Percentiles rank a stretch among this genome's conserved stretches.
Conservation (phyloP, 1,284 basidiomycete species). For the Tilletia indica region DNA sequence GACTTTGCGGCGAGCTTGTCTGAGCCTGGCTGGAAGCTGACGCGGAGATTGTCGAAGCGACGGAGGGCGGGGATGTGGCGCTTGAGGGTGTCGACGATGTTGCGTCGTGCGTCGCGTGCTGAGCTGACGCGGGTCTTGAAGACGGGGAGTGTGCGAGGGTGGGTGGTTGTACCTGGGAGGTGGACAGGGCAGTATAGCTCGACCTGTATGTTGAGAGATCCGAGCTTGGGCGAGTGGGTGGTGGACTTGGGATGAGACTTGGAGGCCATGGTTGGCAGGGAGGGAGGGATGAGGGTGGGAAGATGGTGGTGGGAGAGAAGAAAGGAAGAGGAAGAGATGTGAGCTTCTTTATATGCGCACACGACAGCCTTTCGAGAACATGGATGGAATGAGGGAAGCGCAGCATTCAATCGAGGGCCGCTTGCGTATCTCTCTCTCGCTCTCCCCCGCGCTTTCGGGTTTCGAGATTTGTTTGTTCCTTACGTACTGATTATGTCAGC, state of each 20-base stretch:
- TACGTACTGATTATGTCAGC: too few relatives aligned
- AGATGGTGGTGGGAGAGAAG: too few relatives aligned
- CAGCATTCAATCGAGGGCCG: too few relatives aligned
- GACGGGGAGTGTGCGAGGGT: neutral
- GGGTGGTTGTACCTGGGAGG: neutral
- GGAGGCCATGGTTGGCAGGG: neutral
- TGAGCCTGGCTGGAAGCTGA: neutral
- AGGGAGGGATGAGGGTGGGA: too few relatives aligned
- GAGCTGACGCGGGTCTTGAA: slow-evolving; percentile 5
- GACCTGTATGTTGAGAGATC: neutral
- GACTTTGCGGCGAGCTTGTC: neutral
- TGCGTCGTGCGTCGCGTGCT: neutral
- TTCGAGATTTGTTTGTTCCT: too few relatives aligned
- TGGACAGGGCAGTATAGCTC: slow-evolving; percentile 4
- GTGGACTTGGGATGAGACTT: neutral
- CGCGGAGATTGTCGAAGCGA: neutral
- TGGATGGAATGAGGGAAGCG: too few relatives aligned
- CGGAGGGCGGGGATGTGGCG: slow-evolving; percentile 3
- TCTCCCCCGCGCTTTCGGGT: too few relatives aligned
- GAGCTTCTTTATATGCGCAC: too few relatives aligned
- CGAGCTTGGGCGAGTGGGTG: neutral
- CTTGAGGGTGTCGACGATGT: slow-evolving; percentile 11
- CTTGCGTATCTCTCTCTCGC: too few relatives aligned
- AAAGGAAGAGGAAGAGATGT: too few relatives aligned
- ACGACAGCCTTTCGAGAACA: too few relatives aligned